A percentile compares a stretch with the other conserved stretches of the same genome.
These are phyloP conservation scores for Puccinia hordei DNA, from an alignment of 1,284 basidiomycete genomes.

Conservation along the genomic window DNA sequence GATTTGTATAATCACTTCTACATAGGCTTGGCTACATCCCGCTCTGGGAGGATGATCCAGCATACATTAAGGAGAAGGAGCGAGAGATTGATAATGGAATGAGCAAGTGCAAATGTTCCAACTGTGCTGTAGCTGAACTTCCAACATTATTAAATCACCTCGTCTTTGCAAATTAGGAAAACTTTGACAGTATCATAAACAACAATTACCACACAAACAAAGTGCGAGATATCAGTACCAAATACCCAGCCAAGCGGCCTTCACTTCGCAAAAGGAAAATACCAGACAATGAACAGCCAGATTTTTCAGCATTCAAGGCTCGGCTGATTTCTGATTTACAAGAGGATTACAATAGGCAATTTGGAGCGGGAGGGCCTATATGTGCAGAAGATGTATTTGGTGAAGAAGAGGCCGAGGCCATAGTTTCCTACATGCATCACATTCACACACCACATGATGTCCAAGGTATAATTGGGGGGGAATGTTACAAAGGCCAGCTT, in stretches of 20 bases:
- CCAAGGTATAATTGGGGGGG: not conserved
- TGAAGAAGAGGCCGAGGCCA: not conserved
- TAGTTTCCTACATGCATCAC: not conserved
- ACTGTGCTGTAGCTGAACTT: not conserved
- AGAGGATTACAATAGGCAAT: not conserved
- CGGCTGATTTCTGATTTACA: not conserved
- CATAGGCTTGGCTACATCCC: conserved; percentile 2
- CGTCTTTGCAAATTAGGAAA: not conserved
- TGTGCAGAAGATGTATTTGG: not conserved
- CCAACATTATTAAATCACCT: not conserved
- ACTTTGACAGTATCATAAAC: not conserved
- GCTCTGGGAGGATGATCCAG: not conserved
- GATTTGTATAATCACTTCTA: not conserved
- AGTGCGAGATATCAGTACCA: not conserved
- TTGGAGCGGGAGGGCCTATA: not conserved
- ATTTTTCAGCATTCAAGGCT: too few relatives aligned
- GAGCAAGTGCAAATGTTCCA: not conserved
- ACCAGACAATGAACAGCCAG: not conserved
- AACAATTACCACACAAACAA: not conserved
- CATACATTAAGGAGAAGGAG: not conserved
- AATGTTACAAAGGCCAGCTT: not conserved
- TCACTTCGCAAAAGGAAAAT: not conserved
- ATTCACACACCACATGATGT: not conserved
- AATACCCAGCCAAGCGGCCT: not conserved
- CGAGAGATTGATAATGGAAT: not conserved